Evolutionary conservation across 192 early-diverging fungal species (phyloP), one percentile per base, ranked within the genome.

Genomic region (Coemansia sp.): DNA sequence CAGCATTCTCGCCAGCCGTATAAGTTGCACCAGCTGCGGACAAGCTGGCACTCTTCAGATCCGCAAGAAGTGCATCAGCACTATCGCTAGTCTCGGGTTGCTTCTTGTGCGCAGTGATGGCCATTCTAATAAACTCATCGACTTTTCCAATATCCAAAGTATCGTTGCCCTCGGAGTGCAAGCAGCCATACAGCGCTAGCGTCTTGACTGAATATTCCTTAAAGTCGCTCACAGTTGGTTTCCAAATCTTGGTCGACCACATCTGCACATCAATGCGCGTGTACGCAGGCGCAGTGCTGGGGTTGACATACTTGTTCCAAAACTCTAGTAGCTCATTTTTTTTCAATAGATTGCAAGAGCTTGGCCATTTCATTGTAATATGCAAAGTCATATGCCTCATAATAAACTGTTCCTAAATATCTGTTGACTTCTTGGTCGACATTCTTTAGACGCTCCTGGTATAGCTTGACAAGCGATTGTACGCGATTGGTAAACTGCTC

Each of bases 341-440:
- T 73, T 53, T 27, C 64, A 13, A 86, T 41, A 29, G 9, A 11
- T 31, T 57, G 60, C 4, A 82, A 39, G 3, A 29, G 13, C 7
- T 58, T 47, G 9, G 76, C 67, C 24, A 64, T 65, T 4, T 55
- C 40, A 5, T 65, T 36, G 9, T 40, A 18, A 9, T 87, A 77
- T 34, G 92, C 86, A 87, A 97, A 97, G 64, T 94, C 89, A 69
- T 91, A 95, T 69, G 81, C 87, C 3, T 85, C 83, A 7, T 74
- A 81, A 5, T 65, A 47, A 64, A 97, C 91, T 43, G 86, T 81
- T 0, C 15, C 43, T 90, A 91, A 95, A 43, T 89, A 86, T n/a
- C 73, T 64, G 0, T 55, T 39, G 3, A 87, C 82, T 68, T 95
- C 92, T 41, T 94, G 76, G 3, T 46, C 47, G 64, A 97, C 73